Conservation (phyloP, 2,329 filamentous ascomycete genomes). For the Periconia sp. region DNA sequence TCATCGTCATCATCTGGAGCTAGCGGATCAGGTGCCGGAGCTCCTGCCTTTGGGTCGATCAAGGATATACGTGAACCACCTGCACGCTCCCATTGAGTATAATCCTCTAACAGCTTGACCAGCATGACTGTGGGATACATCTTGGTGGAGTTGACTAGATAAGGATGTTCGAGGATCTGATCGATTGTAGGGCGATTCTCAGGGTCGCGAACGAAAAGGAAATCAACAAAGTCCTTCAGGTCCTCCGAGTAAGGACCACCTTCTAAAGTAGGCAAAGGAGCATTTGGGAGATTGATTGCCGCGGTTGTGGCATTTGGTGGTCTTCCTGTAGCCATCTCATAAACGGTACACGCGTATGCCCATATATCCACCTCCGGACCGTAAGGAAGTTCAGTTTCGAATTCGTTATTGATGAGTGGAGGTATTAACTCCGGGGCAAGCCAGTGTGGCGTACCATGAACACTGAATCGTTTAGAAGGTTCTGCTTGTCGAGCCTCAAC, state of each 20-base stretch:
- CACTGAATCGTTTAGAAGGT: slow-evolving; percentile 71
- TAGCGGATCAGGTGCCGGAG: slow-evolving; percentile 57
- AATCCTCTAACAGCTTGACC: slow-evolving; percentile 68
- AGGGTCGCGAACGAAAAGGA: slow-evolving; percentile 71
- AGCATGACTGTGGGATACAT: slow-evolving; percentile 67
- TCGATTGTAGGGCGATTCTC: slow-evolving; percentile 69
- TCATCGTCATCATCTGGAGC: slow-evolving; percentile 47
- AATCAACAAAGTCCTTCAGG: slow-evolving; percentile 70
- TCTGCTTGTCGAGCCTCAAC: slow-evolving; percentile 66
- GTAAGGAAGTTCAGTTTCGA: slow-evolving; percentile 55
- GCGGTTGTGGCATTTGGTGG: slow-evolving; percentile 63
- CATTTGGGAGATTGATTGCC: slow-evolving; percentile 45
- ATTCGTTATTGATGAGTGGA: slow-evolving; percentile 56
- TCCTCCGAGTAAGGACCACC: slow-evolving; percentile 70
- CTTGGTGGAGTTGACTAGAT: slow-evolving; percentile 64
- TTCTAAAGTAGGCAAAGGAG: slow-evolving; percentile 65
- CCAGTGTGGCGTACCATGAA: slow-evolving; percentile 83
- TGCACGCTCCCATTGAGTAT: slow-evolving; percentile 73
- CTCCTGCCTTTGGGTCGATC: slow-evolving; percentile 59
- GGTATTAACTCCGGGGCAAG: slow-evolving; percentile 74
- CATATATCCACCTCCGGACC: slow-evolving; percentile 69
- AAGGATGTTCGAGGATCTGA: slow-evolving; percentile 69
- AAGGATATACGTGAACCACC: slow-evolving; percentile 70
- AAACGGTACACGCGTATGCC: slow-evolving; percentile 81
- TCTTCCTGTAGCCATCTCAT: slow-evolving; percentile 76